Evolutionary conservation across 306 rosid genomes (phyloP).

Genomic region (Acacia melanoxylon): DNA sequence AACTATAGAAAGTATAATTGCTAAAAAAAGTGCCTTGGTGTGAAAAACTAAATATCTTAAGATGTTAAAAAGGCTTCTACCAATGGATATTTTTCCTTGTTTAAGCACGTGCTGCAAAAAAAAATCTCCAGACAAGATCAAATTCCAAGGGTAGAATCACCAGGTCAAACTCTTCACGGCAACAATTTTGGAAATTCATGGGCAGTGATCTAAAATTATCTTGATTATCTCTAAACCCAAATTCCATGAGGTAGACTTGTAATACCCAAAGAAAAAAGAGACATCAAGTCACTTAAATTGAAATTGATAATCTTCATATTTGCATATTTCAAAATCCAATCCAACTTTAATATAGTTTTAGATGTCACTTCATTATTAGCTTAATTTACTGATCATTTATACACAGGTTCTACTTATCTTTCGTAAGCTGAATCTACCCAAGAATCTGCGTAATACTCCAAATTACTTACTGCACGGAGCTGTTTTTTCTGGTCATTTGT

Average conservation of each 20-base stretch:
- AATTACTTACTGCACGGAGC: conserved; percentile 57
- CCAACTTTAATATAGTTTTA: background rate
- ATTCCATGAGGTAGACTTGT: background rate
- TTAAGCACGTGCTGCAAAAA: background rate
- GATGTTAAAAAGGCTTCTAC: background rate
- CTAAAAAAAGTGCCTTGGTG: background rate
- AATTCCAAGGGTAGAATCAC: background rate
- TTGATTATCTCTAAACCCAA: background rate
- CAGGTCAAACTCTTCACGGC: background rate
- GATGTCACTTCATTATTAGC: background rate
- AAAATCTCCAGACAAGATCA: background rate
- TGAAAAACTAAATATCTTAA: background rate
- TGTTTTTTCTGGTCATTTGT: conserved; percentile 41
- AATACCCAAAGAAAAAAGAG: background rate
- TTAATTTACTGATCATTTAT: background rate
- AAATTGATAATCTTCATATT: background rate
- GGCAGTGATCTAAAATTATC: background rate
- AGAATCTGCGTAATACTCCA: background rate
- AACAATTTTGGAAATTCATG: background rate
- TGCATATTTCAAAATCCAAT: background rate
- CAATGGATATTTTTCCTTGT: background rate
- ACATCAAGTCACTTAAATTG: background rate
- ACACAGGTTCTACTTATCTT: background rate
- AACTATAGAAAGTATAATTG: background rate
- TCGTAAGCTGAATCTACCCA: background rate